phyloP scores from a whole-genome alignment of 352 stramenopile species.

The Phytophthora hybrid region DNA sequence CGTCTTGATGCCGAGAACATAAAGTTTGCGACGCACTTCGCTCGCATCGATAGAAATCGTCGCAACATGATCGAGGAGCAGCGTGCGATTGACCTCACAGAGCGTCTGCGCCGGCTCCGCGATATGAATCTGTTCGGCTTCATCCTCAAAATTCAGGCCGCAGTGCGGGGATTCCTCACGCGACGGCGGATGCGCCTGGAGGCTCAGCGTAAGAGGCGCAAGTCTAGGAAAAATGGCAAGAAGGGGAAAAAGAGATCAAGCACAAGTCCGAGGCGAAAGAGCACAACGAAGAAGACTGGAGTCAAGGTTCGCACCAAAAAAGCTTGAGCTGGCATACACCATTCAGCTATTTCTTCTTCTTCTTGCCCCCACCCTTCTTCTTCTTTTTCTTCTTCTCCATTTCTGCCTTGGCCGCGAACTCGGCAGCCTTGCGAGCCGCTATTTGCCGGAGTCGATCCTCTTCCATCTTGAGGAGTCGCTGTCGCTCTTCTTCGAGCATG shows the following conservation, averaged over 20 bases:
- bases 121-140: slow-evolving; percentile 64
- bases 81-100: slow-evolving; percentile 40
- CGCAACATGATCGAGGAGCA: slow-evolving; percentile 61
- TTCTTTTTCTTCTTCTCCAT: slow-evolving; percentile 89
- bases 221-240: slow-evolving; percentile 40
- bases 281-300: slow-evolving; percentile 21
- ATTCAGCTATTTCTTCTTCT: slow-evolving; percentile 56
- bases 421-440: slow-evolving; percentile 71
- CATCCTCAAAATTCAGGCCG: slow-evolving; percentile 62
- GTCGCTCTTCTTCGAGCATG: slow-evolving; percentile 57
- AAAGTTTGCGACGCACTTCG: slow-evolving; percentile 53
- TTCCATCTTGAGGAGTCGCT: slow-evolving; percentile 59
- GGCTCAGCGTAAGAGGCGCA: slow-evolving; percentile 28
- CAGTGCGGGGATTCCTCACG: slow-evolving; percentile 68
- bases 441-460: slow-evolving; percentile 76
- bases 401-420: slow-evolving; percentile 75
- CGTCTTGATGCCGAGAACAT: slow-evolving; percentile 43
- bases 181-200: slow-evolving; percentile 49
- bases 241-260: slow-evolving; percentile 40
- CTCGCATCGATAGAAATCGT: slow-evolving; percentile 64
- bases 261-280: slow-evolving; percentile 24
- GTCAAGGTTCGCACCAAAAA: slow-evolving; percentile 25
- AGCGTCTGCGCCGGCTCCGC: slow-evolving; percentile 39
- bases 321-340: slow-evolving; percentile 17
- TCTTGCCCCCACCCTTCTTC: slow-evolving; percentile 67